phyloP scores from a whole-genome alignment of 2,329 filamentous ascomycete genomes.

The Talaromyces sp. region DNA sequence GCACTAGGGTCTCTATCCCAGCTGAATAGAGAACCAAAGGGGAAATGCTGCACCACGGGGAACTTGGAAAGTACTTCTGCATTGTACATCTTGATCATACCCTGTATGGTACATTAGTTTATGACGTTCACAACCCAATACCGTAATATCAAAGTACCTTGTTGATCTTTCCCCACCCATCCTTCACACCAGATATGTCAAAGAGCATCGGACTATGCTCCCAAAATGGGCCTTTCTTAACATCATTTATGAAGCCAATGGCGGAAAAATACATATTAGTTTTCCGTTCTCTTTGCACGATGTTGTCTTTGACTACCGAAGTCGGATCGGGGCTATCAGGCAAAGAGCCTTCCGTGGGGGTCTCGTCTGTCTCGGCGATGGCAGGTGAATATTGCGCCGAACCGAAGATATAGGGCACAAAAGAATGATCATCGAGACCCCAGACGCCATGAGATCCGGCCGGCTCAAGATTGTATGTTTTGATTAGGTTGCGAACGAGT shows the following conservation, averaged over 20 bases:
- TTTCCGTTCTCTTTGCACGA: conserved; percentile 63
- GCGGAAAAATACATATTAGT: conserved; percentile 90
- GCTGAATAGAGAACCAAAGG: conserved; percentile 73
- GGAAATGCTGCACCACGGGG: conserved; percentile 96
- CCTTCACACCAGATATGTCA: conserved; percentile 85
- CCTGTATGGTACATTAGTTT: conserved; percentile 46
- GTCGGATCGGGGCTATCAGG: conserved; percentile 66
- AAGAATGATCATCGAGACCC: conserved; percentile 97
- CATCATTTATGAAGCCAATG: conserved; percentile 94
- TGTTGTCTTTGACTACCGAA: conserved; percentile 61
- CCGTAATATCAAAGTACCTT: conserved; percentile 51
- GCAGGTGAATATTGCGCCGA: conserved; percentile 83
- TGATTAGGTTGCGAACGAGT: conserved; percentile 76
- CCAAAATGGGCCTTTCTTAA: conserved; percentile 96
- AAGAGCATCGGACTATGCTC: conserved; percentile 92
- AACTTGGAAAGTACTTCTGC: conserved; percentile 96
- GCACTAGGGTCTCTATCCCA: conserved; percentile 69
- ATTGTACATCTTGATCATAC: conserved; percentile 99
- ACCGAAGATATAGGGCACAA: conserved; percentile 90
- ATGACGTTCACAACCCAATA: no score
- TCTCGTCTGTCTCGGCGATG: conserved; percentile 59
- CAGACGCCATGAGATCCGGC: conserved; percentile 96
- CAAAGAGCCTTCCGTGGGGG: conserved; percentile 76
- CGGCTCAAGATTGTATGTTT: conserved; percentile 88
- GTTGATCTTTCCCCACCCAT: conserved; percentile 98